phyloP scores from a whole-genome alignment of 768 basidiomycete genomes.

The Russula ochroleuca region DNA sequence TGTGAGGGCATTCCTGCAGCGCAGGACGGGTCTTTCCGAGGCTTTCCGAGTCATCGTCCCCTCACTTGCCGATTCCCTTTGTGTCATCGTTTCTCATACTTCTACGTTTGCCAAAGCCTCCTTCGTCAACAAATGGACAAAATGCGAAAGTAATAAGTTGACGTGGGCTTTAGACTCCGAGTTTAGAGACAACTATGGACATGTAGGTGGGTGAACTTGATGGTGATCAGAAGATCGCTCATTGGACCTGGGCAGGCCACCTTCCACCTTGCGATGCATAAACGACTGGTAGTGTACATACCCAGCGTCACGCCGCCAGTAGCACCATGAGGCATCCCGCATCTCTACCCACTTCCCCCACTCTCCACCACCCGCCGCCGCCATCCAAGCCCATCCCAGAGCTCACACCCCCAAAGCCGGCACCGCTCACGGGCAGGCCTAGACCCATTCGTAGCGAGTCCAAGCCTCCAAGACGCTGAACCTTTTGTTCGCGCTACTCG shows the following conservation, averaged over 20 bases:
- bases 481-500: not conserved
- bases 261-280: constrained; percentile 24
- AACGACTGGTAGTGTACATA: constrained; percentile 22
- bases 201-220: not conserved
- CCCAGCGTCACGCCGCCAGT: constrained; percentile 17
- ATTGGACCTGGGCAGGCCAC: constrained; percentile 12
- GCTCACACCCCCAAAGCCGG: constrained; percentile 8
- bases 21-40: no score
- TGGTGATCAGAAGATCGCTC: not conserved
- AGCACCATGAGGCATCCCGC: constrained; percentile 1
- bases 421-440: not conserved
- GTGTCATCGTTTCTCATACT: not conserved
- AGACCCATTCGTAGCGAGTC: constrained; percentile 4
- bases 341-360: not conserved
- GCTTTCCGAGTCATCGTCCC: no score
- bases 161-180: not conserved
- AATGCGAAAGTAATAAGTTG: constrained; percentile 7
- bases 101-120: not conserved
- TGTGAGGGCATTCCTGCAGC: no score
- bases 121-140: not conserved
- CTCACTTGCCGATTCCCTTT: not conserved
- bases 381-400: not conserved
- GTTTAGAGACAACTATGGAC: not conserved
- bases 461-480: constrained; percentile 2
- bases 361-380: not conserved